These are phyloP conservation scores for Aspergillus transmontanensis DNA, from an alignment of 2,329 filamentous ascomycete genomes.

Conservation along the genomic window DNA sequence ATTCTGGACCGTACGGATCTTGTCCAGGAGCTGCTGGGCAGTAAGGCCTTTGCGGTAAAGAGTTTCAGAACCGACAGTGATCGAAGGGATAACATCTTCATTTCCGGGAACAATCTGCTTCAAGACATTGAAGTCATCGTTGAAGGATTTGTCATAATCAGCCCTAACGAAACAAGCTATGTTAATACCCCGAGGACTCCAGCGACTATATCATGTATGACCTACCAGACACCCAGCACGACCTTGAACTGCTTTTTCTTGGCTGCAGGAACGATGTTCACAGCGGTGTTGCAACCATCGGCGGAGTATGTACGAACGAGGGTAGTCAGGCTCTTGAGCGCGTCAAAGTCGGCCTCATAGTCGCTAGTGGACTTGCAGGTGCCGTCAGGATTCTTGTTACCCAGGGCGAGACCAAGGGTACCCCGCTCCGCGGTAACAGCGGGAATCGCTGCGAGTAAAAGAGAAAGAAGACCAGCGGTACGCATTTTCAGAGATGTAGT, in stretches of 20 bases:
- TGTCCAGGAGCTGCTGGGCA: constrained; percentile 59
- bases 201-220: constrained; percentile 4
- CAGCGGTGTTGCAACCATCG: constrained; percentile 65
- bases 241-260: constrained; percentile 67
- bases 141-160: constrained; percentile 64
- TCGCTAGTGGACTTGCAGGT: constrained; percentile 64
- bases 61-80: constrained; percentile 71
- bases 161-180: constrained; percentile 47
- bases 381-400: constrained; percentile 63
- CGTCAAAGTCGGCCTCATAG: constrained; percentile 67
- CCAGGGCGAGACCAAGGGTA: constrained; percentile 66
- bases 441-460: constrained; percentile 48
- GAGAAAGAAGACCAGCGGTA: constrained; percentile 43
- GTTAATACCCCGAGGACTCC: background rate
- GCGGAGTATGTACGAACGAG: constrained; percentile 69
- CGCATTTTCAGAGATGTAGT: constrained; percentile 41
- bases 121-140: constrained; percentile 62
- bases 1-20: constrained; percentile 64
- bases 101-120: constrained; percentile 45
- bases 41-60: constrained; percentile 71
- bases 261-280: constrained; percentile 66
- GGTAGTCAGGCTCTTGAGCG: constrained; percentile 56
- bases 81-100: constrained; percentile 65
- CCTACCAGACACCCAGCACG: constrained; percentile 70
- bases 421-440: constrained; percentile 56